Evolutionary conservation across 2,329 filamentous ascomycete genomes (phyloP).

Genomic region (Botrytis galanthina): DNA sequence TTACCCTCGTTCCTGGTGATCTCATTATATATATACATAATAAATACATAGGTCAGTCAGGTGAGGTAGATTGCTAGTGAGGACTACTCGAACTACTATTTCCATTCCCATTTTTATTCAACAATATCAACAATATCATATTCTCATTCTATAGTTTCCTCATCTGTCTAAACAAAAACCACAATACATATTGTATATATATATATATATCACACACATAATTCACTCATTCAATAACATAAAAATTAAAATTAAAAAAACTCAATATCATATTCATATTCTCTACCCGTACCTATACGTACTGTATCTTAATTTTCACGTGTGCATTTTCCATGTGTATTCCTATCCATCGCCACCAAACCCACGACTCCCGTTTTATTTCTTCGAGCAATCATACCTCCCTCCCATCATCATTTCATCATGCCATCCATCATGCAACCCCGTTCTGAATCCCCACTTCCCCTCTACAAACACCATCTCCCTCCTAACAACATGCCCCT

Average conservation of each 20-base stretch:
- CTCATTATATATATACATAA: not conserved
- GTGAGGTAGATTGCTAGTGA: not conserved
- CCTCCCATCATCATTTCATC: conserved; percentile 7
- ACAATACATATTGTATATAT: too few relatives aligned
- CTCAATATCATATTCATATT: not conserved
- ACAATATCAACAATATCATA: not conserved
- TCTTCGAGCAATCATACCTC: conserved; percentile 2
- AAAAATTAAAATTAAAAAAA: not conserved
- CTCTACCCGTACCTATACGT: not conserved
- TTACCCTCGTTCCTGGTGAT: not conserved
- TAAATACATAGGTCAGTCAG: not conserved
- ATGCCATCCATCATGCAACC: not conserved
- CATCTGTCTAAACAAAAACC: not conserved
- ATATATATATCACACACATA: not conserved
- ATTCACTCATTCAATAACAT: not conserved
- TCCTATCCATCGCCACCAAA: conserved; percentile 1
- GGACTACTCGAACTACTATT: not conserved
- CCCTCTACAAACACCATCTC: conserved; percentile 35
- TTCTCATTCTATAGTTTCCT: not conserved
- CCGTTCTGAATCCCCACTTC: not conserved
- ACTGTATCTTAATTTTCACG: not conserved
- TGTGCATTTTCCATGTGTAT: conserved; percentile 6
- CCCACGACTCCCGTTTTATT: not conserved
- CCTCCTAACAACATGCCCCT: too few relatives aligned
- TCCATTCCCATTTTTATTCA: not conserved